A percentile compares a stretch with the other conserved stretches of the same genome.
Evolutionary conservation across 495 filamentous ascomycete species (phyloP).

Genomic region (Geopyxis carbonaria): DNA sequence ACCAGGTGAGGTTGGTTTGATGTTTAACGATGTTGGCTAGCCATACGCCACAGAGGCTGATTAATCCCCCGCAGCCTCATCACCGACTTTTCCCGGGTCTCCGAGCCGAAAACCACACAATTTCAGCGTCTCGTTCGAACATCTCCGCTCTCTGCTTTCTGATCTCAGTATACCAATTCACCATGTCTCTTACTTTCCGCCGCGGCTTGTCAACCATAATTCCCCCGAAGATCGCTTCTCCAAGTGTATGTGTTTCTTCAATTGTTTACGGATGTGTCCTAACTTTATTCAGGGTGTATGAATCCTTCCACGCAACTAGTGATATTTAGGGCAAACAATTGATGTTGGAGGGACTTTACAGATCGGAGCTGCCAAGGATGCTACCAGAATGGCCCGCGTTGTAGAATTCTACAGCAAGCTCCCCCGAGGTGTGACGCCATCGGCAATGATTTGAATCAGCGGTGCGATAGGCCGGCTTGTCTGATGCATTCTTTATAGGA

Average conservation of each 20-base stretch:
- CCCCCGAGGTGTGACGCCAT: constrained; percentile 36
- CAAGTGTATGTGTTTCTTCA: constrained; percentile 50
- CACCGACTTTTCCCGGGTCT: constrained; percentile 36
- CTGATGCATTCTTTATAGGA: constrained; percentile 49
- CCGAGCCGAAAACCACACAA: constrained; percentile 23
- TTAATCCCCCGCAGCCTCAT: too few species aligned
- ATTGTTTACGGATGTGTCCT: too few species aligned
- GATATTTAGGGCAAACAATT: constrained; percentile 1
- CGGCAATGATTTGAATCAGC: too few species aligned
- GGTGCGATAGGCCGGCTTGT: too few species aligned
- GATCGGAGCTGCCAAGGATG: constrained; percentile 84
- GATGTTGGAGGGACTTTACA: constrained; percentile 7
- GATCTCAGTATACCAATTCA: constrained; percentile 26
- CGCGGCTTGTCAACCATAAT: constrained; percentile 93
- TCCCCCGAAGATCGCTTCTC: constrained; percentile 95
- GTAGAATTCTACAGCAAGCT: constrained; percentile 97
- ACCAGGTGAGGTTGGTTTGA: too few species aligned
- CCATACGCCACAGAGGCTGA: too few species aligned
- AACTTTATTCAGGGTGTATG: too few species aligned
- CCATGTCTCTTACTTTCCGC: constrained; percentile 79
- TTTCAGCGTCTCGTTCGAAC: constrained; percentile 9
- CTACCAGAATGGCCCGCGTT: constrained; percentile 84
- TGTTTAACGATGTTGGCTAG: too few species aligned
- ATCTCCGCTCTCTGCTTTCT: constrained; percentile 15
- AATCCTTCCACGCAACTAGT: constrained; percentile 4